Conservation (phyloP, 495 filamentous ascomycete genomes). For the Extremus antarcticus region DNA sequence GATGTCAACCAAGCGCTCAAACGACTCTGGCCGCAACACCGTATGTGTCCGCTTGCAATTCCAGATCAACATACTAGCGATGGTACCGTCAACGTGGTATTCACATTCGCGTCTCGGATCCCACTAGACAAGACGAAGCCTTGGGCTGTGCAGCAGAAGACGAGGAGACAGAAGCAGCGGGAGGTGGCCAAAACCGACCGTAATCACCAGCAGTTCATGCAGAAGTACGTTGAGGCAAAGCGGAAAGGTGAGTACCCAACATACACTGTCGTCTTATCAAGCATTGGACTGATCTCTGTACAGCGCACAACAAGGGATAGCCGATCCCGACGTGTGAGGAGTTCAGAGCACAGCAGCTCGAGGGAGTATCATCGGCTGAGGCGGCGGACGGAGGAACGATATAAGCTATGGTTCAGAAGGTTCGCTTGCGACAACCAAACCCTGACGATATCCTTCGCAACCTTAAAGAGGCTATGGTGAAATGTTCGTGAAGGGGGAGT, state of each 20-base stretch:
- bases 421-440: no score
- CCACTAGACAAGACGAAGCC: neutral
- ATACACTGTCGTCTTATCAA: neutral
- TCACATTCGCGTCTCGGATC: neutral
- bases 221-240: neutral
- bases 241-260: neutral
- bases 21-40: neutral
- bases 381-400: neutral
- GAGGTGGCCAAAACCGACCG: no score
- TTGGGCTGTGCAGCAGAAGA: no score
- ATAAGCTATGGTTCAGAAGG: neutral
- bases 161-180: no score
- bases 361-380: neutral
- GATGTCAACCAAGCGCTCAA: neutral
- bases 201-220: no score
- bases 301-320: neutral
- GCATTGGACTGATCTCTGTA: neutral
- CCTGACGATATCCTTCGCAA: no score
- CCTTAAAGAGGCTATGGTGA: no score
- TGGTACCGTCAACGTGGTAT: neutral
- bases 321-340: conserved; percentile 1
- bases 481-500: no score
- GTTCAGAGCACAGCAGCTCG: neutral
- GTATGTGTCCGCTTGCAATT: neutral
- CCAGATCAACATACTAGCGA: neutral